Base-by-base conservation (phyloP, 73 alveolate species). In the Breviolum minutum region DNA sequence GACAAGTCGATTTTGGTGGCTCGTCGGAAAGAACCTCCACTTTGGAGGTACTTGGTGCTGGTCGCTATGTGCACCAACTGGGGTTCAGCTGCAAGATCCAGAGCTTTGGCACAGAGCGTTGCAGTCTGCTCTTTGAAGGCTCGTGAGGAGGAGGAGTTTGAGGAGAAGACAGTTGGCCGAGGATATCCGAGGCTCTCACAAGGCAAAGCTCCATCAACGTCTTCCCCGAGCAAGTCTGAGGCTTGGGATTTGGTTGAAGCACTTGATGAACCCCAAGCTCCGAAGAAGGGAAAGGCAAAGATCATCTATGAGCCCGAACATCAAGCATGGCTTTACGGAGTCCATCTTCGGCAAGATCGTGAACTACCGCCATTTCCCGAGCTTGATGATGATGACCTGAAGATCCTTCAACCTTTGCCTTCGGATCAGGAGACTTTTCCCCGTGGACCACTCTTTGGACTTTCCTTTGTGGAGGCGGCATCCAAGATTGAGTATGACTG, bases 281-380 rank as follows among this genome's bases (percentile, higher is more conserved):
- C 83, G 5, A 40, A 3, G 54, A 40, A 40, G 54, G 77, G 77
- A 30, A 29, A 8, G 10, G 87, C 64, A 29, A 27, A 32, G 64
- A 79, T 79, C 30, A 27, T 79, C 30, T 40, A 40, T 30, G 66
- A 29, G 68, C 66, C 87, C 0, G 26, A 12, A n/a, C 94, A 63
- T 5, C 64, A 48, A 2, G 84, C 60, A 0, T 87, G 95, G 95
- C 40, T 87, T 7, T 68, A 68, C 10, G 95, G 95, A 0, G 84
- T 87, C 3, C 79, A 60, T 27, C 69, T 87, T 0, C 20, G 68
- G 0, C 60, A 27, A 0, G 70, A n/a, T 0, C 2, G 12, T 6
- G 95, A 87, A 54, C 73, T 87, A 24, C 95, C 95, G 61, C 13
- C n/a, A 54, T 66, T 87, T n/a, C 84, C 95, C 6, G 54, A 11